A percentile compares a stretch with the other conserved stretches of the same genome.
Evolutionary conservation across 2,329 filamentous ascomycete genomes (phyloP).

Genomic region (Aspergillus terreus): DNA sequence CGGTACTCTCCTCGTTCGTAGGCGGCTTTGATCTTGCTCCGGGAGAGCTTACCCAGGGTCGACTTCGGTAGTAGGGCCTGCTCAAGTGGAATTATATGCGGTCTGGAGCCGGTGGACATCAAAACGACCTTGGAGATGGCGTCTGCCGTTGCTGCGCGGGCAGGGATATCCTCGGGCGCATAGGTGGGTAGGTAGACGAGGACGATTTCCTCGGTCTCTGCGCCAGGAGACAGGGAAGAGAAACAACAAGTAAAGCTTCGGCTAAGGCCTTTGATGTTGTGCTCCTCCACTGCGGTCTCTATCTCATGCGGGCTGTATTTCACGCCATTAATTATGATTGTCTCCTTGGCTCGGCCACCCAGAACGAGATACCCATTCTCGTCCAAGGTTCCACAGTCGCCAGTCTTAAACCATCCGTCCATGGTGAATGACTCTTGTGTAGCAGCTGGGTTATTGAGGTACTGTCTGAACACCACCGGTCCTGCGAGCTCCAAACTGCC

Average conservation of each 20-base stretch:
- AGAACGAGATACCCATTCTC: slow-evolving; percentile 11
- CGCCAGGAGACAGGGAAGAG: slow-evolving; percentile 20
- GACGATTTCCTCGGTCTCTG: slow-evolving; percentile 37
- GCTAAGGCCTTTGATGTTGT: slow-evolving; percentile 17
- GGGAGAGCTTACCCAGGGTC: slow-evolving; percentile 16
- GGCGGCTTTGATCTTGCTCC: slow-evolving; percentile 15
- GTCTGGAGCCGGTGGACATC: slow-evolving; percentile 8
- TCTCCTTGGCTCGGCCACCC: slow-evolving; percentile 35
- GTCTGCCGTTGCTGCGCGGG: slow-evolving; percentile 6
- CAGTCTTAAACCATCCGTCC: slow-evolving; percentile 33
- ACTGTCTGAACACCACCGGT: slow-evolving; percentile 21
- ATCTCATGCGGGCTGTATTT: slow-evolving; percentile 40
- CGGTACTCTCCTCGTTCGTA: slow-evolving; percentile 45
- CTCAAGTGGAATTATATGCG: slow-evolving; percentile 13
- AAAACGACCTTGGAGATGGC: slow-evolving; percentile 8
- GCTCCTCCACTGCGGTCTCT: slow-evolving; percentile 37
- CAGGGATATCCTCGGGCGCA: slow-evolving; percentile 1
- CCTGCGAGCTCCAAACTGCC: slow-evolving; percentile 25
- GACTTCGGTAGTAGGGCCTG: slow-evolving; percentile 9
- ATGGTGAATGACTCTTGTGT: slow-evolving; percentile 25
- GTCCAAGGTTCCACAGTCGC: slow-evolving; percentile 14
- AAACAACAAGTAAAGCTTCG: slow-evolving; percentile 41
- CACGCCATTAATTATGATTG: slow-evolving; percentile 48
- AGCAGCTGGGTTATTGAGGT: slow-evolving; percentile 29
- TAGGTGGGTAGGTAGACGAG: slow-evolving; percentile 38